Percentiles rank a stretch among this genome's conserved stretches.
phyloP scores from a whole-genome alignment of 2,329 filamentous ascomycete species.

The Aspergillus sp. region DNA sequence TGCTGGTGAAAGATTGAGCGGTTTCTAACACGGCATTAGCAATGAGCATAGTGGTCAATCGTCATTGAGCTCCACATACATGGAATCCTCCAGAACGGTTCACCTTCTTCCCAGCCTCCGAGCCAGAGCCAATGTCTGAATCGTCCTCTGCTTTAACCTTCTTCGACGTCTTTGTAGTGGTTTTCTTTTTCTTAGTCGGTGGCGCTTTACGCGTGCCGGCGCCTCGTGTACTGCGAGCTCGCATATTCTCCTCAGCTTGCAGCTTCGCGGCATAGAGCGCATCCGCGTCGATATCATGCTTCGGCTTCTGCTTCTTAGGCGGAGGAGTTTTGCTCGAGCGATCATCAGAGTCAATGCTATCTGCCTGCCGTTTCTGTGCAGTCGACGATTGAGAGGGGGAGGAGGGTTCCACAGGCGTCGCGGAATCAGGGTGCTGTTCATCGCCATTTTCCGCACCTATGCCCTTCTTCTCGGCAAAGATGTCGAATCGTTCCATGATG shows the following conservation, averaged over 20 bases:
- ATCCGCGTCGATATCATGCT: conserved; percentile 72
- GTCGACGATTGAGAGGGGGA: conserved; percentile 35
- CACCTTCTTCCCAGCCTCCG: conserved; percentile 60
- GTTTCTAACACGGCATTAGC: conserved; percentile 38
- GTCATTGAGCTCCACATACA: conserved; percentile 40
- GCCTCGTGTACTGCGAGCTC: conserved; percentile 73
- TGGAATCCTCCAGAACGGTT: conserved; percentile 88
- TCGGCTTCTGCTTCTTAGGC: conserved; percentile 62
- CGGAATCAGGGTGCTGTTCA: conserved; percentile 21
- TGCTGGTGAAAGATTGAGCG: conserved; percentile 46
- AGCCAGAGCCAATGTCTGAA: conserved; percentile 69
- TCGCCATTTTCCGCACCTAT: conserved; percentile 41
- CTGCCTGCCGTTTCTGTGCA: conserved; percentile 42
- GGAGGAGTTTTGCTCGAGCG: conserved; percentile 37
- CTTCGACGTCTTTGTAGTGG: conserved; percentile 55
- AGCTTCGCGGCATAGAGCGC: conserved; percentile 82
- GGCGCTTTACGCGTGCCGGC: conserved; percentile 61
- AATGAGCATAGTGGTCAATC: neutral
- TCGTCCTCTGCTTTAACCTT: conserved; percentile 78
- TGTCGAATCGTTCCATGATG: conserved; percentile 73
- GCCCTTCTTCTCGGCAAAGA: conserved; percentile 53
- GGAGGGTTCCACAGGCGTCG: conserved; percentile 29
- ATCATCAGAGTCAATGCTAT: conserved; percentile 44
- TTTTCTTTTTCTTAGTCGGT: conserved; percentile 63
- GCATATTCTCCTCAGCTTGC: conserved; percentile 86